phyloP scores from a whole-genome alignment of 2,329 filamentous ascomycete species.

The Apiospora arundinis region DNA sequence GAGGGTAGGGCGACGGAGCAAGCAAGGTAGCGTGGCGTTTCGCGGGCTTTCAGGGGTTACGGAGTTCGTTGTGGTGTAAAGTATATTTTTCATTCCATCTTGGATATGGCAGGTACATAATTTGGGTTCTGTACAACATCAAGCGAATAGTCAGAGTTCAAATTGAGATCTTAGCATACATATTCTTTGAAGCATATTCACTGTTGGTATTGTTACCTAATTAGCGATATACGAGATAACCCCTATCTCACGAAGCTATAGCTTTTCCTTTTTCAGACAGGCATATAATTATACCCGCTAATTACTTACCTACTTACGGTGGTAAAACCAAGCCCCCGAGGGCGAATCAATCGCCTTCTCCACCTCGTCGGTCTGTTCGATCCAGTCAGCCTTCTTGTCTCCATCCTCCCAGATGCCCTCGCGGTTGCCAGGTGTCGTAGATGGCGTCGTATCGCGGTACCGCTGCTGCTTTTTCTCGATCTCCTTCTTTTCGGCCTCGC shows the following conservation, averaged over 20 bases:
- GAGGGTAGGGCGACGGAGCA: no score
- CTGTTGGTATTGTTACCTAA: no score
- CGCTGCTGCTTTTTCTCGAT: background rate
- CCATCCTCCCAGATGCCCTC: background rate
- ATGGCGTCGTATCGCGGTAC: background rate
- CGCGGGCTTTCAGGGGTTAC: background rate
- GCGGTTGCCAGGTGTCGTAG: background rate
- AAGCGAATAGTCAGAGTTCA: no score
- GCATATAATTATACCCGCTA: background rate
- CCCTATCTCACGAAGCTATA: no score
- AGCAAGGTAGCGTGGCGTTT: background rate
- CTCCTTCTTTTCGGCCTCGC: background rate
- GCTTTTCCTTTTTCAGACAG: background rate
- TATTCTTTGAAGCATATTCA: no score
- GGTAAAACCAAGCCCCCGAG: background rate
- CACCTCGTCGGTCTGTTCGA: background rate
- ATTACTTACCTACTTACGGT: background rate
- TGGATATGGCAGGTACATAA: no score
- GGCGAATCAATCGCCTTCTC: background rate
- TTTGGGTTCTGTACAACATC: no score
- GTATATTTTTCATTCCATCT: no score
- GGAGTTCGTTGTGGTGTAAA: background rate
- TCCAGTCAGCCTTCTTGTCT: background rate
- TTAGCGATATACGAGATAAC: no score
- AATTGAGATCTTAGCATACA: no score